A percentile compares a stretch with the other conserved stretches of the same genome.
Conservation (phyloP, 2,329 filamentous ascomycete species). For the Colletotrichum siamense region DNA sequence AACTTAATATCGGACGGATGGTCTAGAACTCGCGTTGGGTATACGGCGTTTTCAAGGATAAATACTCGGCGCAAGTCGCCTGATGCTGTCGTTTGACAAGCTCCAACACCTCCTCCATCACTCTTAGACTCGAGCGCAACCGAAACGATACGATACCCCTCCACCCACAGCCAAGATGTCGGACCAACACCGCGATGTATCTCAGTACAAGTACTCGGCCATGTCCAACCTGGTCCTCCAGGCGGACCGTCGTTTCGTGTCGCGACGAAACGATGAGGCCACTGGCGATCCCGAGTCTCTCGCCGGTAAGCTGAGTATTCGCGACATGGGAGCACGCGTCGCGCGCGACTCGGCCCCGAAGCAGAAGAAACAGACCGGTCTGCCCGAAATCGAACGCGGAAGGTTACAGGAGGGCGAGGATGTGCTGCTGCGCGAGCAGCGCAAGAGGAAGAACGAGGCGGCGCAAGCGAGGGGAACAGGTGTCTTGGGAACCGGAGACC, state of each 20-base stretch:
- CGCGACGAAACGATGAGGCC: constrained; percentile 89
- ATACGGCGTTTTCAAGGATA: constrained; percentile 12
- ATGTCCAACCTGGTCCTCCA: constrained; percentile 99
- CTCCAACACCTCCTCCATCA: constrained; percentile 11
- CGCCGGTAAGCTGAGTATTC: constrained; percentile 89
- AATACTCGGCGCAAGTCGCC: constrained; percentile 17
- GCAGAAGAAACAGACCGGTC: constrained; percentile 74
- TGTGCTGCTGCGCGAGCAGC: constrained; percentile 82
- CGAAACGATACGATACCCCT: constrained; percentile 11
- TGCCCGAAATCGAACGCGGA: constrained; percentile 76
- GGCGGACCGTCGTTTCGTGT: constrained; percentile 96
- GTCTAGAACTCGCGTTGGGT: background rate
- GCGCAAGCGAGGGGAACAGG: constrained; percentile 74
- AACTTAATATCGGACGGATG: background rate
- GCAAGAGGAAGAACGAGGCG: constrained; percentile 80
- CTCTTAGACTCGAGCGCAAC: background rate
- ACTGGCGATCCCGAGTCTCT: constrained; percentile 98
- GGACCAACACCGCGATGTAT: constrained; percentile 80
- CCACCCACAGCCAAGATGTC: constrained; percentile 63
- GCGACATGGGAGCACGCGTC: constrained; percentile 90
- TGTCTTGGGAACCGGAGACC: constrained; percentile 83
- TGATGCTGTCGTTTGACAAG: constrained; percentile 17
- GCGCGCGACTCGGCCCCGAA: constrained; percentile 81
- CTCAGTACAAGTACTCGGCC: constrained; percentile 98
- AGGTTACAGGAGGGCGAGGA: constrained; percentile 81